Percentiles rank a stretch among this genome's conserved stretches.
Conservation (phyloP, 495 filamentous ascomycete species). For the Hypoxylon lienhwacheense region DNA sequence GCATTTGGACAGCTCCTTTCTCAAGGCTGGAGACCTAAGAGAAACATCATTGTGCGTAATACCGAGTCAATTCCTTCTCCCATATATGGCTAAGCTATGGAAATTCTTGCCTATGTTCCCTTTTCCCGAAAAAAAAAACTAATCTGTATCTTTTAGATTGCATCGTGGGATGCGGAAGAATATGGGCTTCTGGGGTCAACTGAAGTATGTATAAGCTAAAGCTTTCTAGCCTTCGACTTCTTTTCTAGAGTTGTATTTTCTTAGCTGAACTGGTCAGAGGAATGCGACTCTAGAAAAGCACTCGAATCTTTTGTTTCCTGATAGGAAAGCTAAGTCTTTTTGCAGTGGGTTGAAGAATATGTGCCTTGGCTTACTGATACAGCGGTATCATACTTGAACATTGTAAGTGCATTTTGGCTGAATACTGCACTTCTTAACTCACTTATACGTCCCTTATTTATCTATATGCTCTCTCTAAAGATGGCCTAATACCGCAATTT, state of each 20-base stretch:
- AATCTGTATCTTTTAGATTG: conserved; percentile 2
- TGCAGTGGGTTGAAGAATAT: conserved; percentile 76
- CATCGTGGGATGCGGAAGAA: conserved; percentile 84
- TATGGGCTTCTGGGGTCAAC: conserved; percentile 83
- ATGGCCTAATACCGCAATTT: background rate
- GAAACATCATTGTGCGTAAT: conserved; percentile 78
- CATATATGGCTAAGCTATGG: no score
- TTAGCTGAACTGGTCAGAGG: background rate
- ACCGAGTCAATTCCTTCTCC: no score
- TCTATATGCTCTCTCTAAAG: background rate
- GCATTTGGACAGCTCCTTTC: conserved; percentile 73
- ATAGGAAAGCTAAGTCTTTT: no score
- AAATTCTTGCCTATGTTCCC: no score
- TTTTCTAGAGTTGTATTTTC: background rate
- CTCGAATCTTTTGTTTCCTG: background rate
- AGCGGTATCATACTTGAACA: conserved; percentile 81
- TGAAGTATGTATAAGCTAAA: conserved; percentile 46
- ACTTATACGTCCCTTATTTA: no score
- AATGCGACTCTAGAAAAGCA: background rate
- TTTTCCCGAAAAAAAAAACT: background rate
- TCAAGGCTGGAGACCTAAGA: conserved; percentile 77
- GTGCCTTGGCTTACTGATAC: conserved; percentile 73
- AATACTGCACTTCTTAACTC: no score
- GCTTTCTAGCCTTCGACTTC: no score
- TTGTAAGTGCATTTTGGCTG: conserved; percentile 41